Base-by-base conservation (phyloP, 208 protist species). In the Trypanosoma platydactyli region DNA sequence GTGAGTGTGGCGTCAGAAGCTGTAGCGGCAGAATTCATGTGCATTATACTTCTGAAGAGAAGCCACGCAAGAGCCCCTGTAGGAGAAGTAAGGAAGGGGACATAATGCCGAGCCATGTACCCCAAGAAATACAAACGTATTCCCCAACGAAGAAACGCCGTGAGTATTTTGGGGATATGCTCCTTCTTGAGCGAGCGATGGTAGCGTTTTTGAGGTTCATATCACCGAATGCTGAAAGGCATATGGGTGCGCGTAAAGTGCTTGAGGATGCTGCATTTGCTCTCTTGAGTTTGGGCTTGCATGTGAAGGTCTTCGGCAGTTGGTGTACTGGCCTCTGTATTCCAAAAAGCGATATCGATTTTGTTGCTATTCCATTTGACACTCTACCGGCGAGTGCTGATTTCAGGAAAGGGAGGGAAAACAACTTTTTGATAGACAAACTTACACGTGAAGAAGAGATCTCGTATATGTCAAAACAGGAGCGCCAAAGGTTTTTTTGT, bases 331-430 rank as follows among this genome's bases (percentile, higher is more conserved):
- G 90, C 4, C 55, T 94, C 0, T 57, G 76, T 7, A 91, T 85
- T 49, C 85, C 88, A 11, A 76, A 67, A n/a, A 95, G 90, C 64
- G 90, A 95, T 54, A 71, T 95, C 20, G 90, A 95, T 73, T 89
- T 83, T 57, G 80, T 89, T 30, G 79, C 89, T 24, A 41, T 79
- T 30, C 61, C 77, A 69, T 33, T 56, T 49, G 22, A 33, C 5
- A 9, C 5, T 11, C 3, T 11, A 38, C 33, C 33, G 33, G 5
- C 33, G 33, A 38, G 9, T 3, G 9, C 33, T 3, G 33, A 9
- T 3, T 9, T 38, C 33, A 9, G 33, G 3, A 33, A 48, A 52
- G 35, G 22, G 30, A 51, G 24, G 27, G 50, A 7, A 35, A 1
- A 5, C 48, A 0, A 45, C 51, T 42, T 11, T 6, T 5, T 58